Evolutionary conservation across 1,284 basidiomycete genomes (phyloP), one percentile per base, ranked within the genome.

Genomic region (Phellopilus nigrolimitatus): DNA sequence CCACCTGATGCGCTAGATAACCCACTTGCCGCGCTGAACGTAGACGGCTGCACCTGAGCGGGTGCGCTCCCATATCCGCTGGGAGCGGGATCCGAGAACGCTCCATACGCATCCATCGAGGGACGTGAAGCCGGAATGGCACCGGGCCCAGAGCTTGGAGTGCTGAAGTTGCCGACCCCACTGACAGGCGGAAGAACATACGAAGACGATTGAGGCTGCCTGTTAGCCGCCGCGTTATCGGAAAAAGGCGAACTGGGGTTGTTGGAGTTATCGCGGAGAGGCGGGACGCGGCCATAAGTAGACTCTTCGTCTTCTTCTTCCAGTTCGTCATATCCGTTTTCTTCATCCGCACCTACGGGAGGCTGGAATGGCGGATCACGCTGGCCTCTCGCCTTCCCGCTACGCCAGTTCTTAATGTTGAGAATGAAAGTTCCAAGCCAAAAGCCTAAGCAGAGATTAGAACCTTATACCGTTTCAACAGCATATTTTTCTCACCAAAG

Each of bases 71-170:
- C 70, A 62, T 79, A 87, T 15, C 88, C 88, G 56, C 71, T 78
- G 0, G 88, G 88, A 0, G 84, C 76, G 25, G 88, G 88, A 62
- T 91, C 88, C 0, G 82, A 85, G 68, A 93, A 93, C 15, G 90
- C 90, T 43, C 91, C 91, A 61, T 93, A 92, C 6, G 80, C 82
- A 60, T 93, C 90, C 67, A 92, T 80, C 58, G 86, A 89, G 3
- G 80, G 80, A 41, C 91, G 73, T 3, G 71, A 65, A 38, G 50
- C 65, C 56, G 62, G 56, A 4, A 60, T 61, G 49, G 59, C 51
- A 61, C 44, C 48, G 41, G 64, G 52, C 21, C 63, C 61, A 13
- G 69, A 61, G 47, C 67, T 70, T 12, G 68, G 63, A 39, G 64
- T 61, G n/a, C 65, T 61, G n/a, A 62, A 60, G 7, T 68, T 64